phyloP scores from a whole-genome alignment of 345 rosid genomes.

The Pistacia atlantica region DNA sequence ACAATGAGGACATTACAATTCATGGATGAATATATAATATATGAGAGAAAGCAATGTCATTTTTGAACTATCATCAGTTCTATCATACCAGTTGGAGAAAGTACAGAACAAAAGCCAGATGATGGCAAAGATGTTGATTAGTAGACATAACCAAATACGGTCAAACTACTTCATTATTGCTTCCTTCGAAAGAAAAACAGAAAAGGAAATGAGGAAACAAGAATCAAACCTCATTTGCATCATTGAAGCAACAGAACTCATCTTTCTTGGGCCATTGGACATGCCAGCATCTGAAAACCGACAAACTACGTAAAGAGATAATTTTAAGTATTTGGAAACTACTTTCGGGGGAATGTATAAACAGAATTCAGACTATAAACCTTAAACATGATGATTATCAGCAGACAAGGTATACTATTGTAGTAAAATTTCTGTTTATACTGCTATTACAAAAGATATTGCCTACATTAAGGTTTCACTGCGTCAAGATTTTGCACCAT shows the following conservation, averaged over 20 bases:
- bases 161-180: background rate
- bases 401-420: background rate
- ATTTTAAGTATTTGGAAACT: background rate
- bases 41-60: background rate
- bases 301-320: background rate
- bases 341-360: too few relatives aligned
- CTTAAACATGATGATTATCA: background rate
- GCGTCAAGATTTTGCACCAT: too few relatives aligned
- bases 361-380: background rate
- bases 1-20: background rate
- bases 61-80: background rate
- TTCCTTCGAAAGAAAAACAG: background rate
- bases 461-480: background rate
- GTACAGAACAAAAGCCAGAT: too few relatives aligned
- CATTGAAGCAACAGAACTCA: constrained; percentile 35
- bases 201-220: background rate
- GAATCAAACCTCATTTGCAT: constrained; percentile 55
- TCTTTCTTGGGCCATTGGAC: constrained; percentile 53
- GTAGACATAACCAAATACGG: background rate
- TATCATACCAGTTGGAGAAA: background rate
- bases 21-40: background rate
- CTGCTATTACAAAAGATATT: background rate
- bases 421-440: background rate
- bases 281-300: constrained; percentile 42
- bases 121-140: background rate